Percentiles rank a stretch among this genome's conserved stretches.
Conservation (phyloP, 1,139 yeast genomes). For the Kurtzmaniella quercitrusa region DNA sequence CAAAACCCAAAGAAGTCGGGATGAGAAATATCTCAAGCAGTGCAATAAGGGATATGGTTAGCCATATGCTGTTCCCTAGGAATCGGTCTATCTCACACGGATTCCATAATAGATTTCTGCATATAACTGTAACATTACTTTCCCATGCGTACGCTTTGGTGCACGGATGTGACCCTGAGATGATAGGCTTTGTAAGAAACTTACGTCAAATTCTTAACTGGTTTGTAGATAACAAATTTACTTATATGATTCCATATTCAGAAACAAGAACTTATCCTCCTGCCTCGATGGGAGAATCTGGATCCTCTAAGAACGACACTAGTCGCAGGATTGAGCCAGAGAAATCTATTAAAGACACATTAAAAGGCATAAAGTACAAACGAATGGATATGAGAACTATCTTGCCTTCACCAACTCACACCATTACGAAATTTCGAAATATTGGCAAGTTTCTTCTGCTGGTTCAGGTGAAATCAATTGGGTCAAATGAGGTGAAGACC, state of each 20-base stretch:
- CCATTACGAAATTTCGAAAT: slow-evolving; percentile 8
- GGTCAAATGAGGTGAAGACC: slow-evolving; percentile 1
- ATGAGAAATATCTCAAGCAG: not conserved
- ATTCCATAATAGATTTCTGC: slow-evolving; percentile 4
- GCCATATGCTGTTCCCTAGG: slow-evolving; percentile 1
- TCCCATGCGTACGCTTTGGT: slow-evolving; percentile 3
- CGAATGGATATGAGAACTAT: slow-evolving; percentile 7
- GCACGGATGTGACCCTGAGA: slow-evolving; percentile 1
- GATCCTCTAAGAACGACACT: not conserved
- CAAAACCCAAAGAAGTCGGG: slow-evolving; percentile 2
- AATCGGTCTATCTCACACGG: slow-evolving; percentile 1
- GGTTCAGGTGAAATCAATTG: slow-evolving; percentile 10
- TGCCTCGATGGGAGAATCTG: no score
- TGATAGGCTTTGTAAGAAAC: not conserved
- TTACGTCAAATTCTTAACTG: slow-evolving; percentile 14
- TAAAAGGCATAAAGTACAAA: not conserved
- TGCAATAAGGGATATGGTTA: not conserved
- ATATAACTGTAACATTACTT: slow-evolving; percentile 3
- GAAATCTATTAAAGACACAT: not conserved
- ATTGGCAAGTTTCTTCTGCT: slow-evolving; percentile 20
- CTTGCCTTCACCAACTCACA: slow-evolving; percentile 15
- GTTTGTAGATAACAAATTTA: slow-evolving; percentile 19
- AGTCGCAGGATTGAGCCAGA: not conserved
- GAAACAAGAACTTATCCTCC: no score
- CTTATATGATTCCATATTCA: slow-evolving; percentile 14